Evolutionary conservation across 2,329 filamentous ascomycete genomes (phyloP).

Genomic region (Paecilomyces sp.): DNA sequence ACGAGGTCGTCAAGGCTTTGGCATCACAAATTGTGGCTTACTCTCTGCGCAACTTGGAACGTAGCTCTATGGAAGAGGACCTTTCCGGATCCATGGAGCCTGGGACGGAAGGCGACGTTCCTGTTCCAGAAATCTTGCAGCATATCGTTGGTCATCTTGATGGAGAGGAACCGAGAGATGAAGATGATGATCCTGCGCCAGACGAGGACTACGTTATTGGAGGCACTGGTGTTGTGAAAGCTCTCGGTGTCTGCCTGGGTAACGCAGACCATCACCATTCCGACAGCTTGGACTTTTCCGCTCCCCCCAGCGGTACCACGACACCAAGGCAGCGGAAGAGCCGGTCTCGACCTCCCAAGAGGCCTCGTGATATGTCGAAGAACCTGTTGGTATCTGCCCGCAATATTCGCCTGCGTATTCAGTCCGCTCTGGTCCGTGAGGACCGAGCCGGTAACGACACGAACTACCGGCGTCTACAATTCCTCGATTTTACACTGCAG

Average conservation of each 20-base stretch:
- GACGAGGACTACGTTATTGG: constrained; percentile 95
- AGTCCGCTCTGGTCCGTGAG: constrained; percentile 74
- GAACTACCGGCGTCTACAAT: constrained; percentile 70
- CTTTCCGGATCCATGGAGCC: constrained; percentile 35
- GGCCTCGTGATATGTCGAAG: constrained; percentile 89
- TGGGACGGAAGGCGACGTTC: constrained; percentile 42
- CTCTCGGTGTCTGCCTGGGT: constrained; percentile 79
- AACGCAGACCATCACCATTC: constrained; percentile 59
- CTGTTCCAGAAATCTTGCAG: constrained; percentile 75
- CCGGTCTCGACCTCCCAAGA: constrained; percentile 42
- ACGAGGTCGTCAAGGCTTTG: constrained; percentile 83
- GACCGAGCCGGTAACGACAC: constrained; percentile 62
- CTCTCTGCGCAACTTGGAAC: constrained; percentile 84
- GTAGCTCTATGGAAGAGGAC: constrained; percentile 60
- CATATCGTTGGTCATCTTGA: constrained; percentile 73
- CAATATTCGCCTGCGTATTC: constrained; percentile 76
- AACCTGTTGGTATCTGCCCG: constrained; percentile 79
- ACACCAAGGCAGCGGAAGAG: constrained; percentile 49
- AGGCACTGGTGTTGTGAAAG: constrained; percentile 90
- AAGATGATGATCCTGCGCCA: constrained; percentile 63
- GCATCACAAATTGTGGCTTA: constrained; percentile 94
- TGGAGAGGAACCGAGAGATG: constrained; percentile 43
- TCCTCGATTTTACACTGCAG: constrained; percentile 80
- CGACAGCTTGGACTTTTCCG: constrained; percentile 26
- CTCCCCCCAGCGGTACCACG: constrained; percentile 44